Evolutionary conservation across 495 filamentous ascomycete genomes (phyloP).

Genomic region (Lepraria neglecta): DNA sequence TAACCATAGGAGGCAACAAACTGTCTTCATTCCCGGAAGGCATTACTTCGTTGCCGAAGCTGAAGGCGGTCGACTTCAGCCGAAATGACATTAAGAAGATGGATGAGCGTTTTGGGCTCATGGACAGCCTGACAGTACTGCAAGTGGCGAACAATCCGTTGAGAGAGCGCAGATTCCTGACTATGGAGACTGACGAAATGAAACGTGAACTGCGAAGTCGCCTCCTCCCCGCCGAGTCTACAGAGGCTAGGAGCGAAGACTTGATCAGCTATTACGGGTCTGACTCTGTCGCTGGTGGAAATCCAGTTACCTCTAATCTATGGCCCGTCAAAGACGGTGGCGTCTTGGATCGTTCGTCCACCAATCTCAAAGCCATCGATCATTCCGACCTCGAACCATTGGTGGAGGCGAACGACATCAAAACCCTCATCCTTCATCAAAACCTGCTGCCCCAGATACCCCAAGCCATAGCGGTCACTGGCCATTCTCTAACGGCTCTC

Average conservation of each 20-base stretch:
- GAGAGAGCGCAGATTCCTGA: conserved; percentile 74
- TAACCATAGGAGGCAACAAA: conserved; percentile 75
- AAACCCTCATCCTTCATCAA: conserved; percentile 61
- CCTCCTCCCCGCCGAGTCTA: conserved; percentile 50
- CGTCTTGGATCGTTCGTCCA: conserved; percentile 65
- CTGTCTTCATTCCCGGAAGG: conserved; percentile 68
- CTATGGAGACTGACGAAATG: conserved; percentile 71
- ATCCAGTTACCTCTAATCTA: conserved; percentile 11
- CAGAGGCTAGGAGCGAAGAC: conserved; percentile 37
- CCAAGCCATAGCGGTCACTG: conserved; percentile 57
- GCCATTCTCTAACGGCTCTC: conserved; percentile 61
- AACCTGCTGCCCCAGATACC: conserved; percentile 70
- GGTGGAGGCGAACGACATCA: conserved; percentile 39
- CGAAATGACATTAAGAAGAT: conserved; percentile 72
- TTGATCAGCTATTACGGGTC: conserved; percentile 33
- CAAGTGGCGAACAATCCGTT: conserved; percentile 80
- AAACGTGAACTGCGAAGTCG: conserved; percentile 68
- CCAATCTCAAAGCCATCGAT: conserved; percentile 48
- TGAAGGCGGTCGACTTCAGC: conserved; percentile 73
- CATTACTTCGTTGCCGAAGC: conserved; percentile 55
- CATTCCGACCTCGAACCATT: conserved; percentile 43
- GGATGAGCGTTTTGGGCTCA: conserved; percentile 69
- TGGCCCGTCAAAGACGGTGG: conserved; percentile 68
- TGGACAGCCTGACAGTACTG: conserved; percentile 69
- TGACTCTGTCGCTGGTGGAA: conserved; percentile 25